A percentile compares a stretch with the other conserved stretches of the same genome.
phyloP scores from a whole-genome alignment of 2,329 filamentous ascomycete species.

The Pseudocercospora musae region DNA sequence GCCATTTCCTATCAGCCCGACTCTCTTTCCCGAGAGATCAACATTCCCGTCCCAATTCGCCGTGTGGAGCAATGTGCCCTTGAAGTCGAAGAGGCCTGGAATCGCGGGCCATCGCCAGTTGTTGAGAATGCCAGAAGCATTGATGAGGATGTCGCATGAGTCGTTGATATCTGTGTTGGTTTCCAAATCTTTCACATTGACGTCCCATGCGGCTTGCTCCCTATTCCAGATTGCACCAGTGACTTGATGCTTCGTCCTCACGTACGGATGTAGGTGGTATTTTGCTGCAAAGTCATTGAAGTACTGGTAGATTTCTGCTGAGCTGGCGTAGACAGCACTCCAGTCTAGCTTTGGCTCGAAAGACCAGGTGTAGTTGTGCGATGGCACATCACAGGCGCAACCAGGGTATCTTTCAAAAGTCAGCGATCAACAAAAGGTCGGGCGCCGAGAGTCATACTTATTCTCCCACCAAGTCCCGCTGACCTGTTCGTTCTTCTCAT shows the following conservation, averaged over 20 bases:
- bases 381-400: constrained; percentile 10
- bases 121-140: constrained; percentile 16
- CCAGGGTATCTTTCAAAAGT: constrained; percentile 8
- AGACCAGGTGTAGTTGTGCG: constrained; percentile 28
- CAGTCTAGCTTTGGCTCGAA: constrained; percentile 28
- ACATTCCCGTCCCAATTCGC: constrained; percentile 28
- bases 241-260: constrained; percentile 46
- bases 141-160: constrained; percentile 27
- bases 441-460: background rate
- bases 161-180: constrained; percentile 32
- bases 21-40: constrained; percentile 13
- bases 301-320: constrained; percentile 36
- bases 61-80: constrained; percentile 31
- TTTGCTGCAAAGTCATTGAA: constrained; percentile 11
- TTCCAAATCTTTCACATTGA: constrained; percentile 25
- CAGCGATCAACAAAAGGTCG: background rate
- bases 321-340: constrained; percentile 35
- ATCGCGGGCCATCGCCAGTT: constrained; percentile 35
- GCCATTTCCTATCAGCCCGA: constrained; percentile 14
- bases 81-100: constrained; percentile 30
- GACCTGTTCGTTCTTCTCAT: constrained; percentile 45
- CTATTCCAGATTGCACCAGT: constrained; percentile 44
- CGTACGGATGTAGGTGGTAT: constrained; percentile 14
- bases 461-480: constrained; percentile 7
- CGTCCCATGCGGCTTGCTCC: constrained; percentile 12